phyloP scores from a whole-genome alignment of 2,329 filamentous ascomycete genomes.

The Beauveria rudraprayagi region DNA sequence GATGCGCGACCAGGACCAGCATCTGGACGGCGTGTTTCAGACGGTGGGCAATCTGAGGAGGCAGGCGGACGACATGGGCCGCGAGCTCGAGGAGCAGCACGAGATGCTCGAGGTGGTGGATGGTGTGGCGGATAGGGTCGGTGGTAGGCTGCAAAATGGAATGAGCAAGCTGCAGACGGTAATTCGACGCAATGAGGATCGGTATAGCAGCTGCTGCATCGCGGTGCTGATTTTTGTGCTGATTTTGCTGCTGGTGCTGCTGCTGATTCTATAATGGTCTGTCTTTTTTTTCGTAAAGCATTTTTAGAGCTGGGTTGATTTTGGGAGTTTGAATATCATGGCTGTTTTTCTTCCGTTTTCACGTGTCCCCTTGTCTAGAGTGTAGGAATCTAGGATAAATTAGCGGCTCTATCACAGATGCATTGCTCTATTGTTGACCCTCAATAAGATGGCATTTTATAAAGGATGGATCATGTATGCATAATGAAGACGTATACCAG shows the following conservation, averaged over 20 bases:
- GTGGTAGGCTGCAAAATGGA: conserved; percentile 74
- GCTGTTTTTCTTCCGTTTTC: not conserved
- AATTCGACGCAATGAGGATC: conserved; percentile 84
- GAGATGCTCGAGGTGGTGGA: conserved; percentile 85
- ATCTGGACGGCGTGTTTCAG: conserved; percentile 84
- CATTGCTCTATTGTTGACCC: too few relatives aligned
- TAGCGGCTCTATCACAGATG: too few relatives aligned
- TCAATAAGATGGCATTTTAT: not conserved
- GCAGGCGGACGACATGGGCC: conserved; percentile 92
- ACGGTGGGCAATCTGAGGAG: conserved; percentile 85
- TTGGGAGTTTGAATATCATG: conserved; percentile 1
- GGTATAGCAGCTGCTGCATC: conserved; percentile 83
- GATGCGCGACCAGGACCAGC: conserved; percentile 90
- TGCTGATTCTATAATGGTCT: conserved; percentile 48
- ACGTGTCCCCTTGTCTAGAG: not conserved
- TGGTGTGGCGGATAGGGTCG: conserved; percentile 75
- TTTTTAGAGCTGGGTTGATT: not conserved
- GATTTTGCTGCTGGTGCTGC: conserved; percentile 74
- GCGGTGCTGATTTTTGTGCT: conserved; percentile 79
- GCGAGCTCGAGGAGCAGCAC: conserved; percentile 89
- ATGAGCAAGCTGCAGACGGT: conserved; percentile 81
- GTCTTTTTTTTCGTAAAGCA: not conserved
- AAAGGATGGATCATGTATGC: not conserved
- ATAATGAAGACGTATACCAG: too few relatives aligned
- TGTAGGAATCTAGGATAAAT: too few relatives aligned